Conservation (phyloP, 1,139 yeast species). For the Suhomyces maxii region DNA sequence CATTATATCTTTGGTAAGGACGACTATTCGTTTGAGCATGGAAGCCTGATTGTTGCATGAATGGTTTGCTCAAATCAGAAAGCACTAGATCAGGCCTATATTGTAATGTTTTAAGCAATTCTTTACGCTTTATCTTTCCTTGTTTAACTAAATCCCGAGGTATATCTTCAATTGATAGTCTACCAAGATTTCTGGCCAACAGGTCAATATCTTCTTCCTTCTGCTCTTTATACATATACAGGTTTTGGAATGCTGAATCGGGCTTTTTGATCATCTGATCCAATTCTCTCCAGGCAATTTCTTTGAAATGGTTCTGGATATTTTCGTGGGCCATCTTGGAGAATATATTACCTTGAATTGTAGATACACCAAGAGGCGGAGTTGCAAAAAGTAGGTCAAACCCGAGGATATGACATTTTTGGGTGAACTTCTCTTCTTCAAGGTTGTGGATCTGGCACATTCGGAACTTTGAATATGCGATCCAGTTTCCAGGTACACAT, state of each 20-base stretch:
- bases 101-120: conserved; percentile 13
- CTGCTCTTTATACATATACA: conserved; percentile 33
- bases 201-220: conserved; percentile 24
- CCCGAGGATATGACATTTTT: conserved; percentile 72
- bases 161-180: conserved; percentile 14
- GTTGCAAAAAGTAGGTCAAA: conserved; percentile 76
- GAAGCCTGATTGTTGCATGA: conserved; percentile 62
- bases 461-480: conserved; percentile 60
- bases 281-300: conserved; percentile 28
- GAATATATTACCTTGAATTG: conserved; percentile 84
- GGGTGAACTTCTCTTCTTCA: conserved; percentile 49
- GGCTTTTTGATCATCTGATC: conserved; percentile 9
- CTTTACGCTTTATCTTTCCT: conserved; percentile 10
- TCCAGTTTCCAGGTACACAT: conserved; percentile 96
- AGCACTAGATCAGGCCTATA: conserved; percentile 58
- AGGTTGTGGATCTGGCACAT: conserved; percentile 30
- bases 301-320: conserved; percentile 56
- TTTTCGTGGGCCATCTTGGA: conserved; percentile 64
- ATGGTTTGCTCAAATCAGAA: conserved; percentile 86
- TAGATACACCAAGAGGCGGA: conserved; percentile 78
- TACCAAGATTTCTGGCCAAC: conserved; percentile 16
- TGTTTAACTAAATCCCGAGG: conserved; percentile 11
- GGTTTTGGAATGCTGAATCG: conserved; percentile 12
- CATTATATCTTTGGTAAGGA: conserved; percentile 50
- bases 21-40: conserved; percentile 74